A percentile compares a stretch with the other conserved stretches of the same genome.
Conservation (phyloP, 257 asterid genomes). For the Rehmannia glutinosa region DNA sequence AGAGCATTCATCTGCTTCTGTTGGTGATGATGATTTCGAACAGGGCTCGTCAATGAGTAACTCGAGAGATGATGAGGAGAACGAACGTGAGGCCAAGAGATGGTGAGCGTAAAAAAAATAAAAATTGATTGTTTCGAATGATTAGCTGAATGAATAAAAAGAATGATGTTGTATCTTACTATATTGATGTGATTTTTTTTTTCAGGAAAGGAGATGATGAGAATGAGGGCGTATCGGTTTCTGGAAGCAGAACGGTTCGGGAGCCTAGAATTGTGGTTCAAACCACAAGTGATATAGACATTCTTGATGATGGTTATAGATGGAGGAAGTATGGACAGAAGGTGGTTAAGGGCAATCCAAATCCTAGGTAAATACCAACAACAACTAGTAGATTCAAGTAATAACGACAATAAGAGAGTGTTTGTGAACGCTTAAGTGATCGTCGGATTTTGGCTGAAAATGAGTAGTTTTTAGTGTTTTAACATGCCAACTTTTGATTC, state of each 20-base stretch:
- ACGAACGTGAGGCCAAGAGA: constrained; percentile 77
- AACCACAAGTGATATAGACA: constrained; percentile 92
- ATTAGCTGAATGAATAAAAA: no score
- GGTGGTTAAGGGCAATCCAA: constrained; percentile 92
- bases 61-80: constrained; percentile 66
- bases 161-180: not conserved
- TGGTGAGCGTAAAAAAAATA: constrained; percentile 69
- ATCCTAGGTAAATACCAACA: constrained; percentile 71
- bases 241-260: constrained; percentile 70
- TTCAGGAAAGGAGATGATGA: constrained; percentile 79
- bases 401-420: no score
- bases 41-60: constrained; percentile 69
- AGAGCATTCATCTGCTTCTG: constrained; percentile 75
- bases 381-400: constrained; percentile 23
- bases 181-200: constrained; percentile 2
- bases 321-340: constrained; percentile 98
- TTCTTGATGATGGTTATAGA: constrained; percentile 92
- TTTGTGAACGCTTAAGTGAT: no score
- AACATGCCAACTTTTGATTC: no score
- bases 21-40: constrained; percentile 80
- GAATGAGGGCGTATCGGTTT: constrained; percentile 56
- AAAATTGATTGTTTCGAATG: no score
- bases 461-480: no score
- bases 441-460: no score
- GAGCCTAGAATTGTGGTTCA: constrained; percentile 93